phyloP scores from a whole-genome alignment of 2,329 filamentous ascomycete genomes.

The Ascochyta lentis region DNA sequence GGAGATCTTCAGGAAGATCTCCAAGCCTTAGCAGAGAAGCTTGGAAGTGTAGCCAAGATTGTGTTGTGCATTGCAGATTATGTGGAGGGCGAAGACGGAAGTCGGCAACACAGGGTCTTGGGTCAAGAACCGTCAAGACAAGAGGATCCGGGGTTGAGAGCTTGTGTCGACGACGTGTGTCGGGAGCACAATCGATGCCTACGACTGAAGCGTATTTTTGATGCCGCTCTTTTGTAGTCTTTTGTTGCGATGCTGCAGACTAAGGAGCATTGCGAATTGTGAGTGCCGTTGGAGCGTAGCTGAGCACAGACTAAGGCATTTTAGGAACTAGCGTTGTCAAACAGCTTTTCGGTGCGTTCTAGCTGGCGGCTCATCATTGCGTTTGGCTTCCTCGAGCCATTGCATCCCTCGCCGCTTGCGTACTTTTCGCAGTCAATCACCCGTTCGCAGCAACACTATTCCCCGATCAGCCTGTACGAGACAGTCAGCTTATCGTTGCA shows the following conservation, averaged over 20 bases:
- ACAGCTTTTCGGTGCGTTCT: background rate
- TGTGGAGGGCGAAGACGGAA: conserved; percentile 21
- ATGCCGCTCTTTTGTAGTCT: background rate
- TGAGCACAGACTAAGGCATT: background rate
- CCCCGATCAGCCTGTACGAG: background rate
- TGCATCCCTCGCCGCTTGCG: background rate
- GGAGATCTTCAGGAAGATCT: background rate
- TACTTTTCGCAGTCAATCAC: background rate
- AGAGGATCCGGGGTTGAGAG: conserved; percentile 11
- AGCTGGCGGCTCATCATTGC: background rate
- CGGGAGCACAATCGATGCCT: background rate
- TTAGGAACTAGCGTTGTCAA: background rate
- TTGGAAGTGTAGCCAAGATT: conserved; percentile 8
- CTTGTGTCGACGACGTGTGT: conserved; percentile 20
- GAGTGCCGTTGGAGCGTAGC: background rate
- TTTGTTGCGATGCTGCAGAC: too few relatives aligned
- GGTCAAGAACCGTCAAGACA: conserved; percentile 11
- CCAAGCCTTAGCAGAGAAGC: conserved; percentile 10
- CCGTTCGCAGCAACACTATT: background rate
- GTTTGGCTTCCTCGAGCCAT: background rate
- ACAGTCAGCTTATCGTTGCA: conserved; percentile 3
- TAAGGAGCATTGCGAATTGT: background rate
- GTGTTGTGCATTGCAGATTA: conserved; percentile 5
- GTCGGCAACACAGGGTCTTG: conserved; percentile 22
- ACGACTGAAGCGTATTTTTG: background rate